These are phyloP conservation scores for Colletotrichum scovillei DNA, from an alignment of 2,329 filamentous ascomycete species.

Conservation along the genomic window DNA sequence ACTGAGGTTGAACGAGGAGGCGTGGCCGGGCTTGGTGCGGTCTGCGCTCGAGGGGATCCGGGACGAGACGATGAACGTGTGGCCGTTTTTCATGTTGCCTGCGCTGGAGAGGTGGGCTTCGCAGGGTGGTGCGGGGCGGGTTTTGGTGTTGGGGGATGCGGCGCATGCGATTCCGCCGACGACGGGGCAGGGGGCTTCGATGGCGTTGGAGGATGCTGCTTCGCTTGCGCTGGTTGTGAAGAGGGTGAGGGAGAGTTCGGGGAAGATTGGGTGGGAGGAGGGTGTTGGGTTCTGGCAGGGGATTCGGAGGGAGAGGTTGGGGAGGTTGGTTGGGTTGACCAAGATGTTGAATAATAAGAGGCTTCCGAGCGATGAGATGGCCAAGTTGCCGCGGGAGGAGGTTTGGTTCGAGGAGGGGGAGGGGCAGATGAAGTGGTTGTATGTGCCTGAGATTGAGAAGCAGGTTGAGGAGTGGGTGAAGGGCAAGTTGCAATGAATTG, in stretches of 20 bases:
- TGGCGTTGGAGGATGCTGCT: constrained; percentile 62
- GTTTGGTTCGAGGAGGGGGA: constrained; percentile 37
- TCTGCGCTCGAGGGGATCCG: constrained; percentile 46
- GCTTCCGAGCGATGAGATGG: constrained; percentile 49
- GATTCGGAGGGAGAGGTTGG: constrained; percentile 58
- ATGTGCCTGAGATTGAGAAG: constrained; percentile 50
- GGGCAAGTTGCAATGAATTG: background rate
- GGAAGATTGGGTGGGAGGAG: constrained; percentile 38
- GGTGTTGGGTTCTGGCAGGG: constrained; percentile 57
- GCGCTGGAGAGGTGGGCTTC: constrained; percentile 58
- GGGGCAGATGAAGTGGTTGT: constrained; percentile 52
- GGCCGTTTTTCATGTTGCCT: constrained; percentile 62
- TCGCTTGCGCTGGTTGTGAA: constrained; percentile 53
- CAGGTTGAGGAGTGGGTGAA: constrained; percentile 44
- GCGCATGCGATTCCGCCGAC: constrained; percentile 61
- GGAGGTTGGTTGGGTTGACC: constrained; percentile 60
- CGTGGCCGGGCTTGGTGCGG: constrained; percentile 50
- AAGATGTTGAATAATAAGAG: constrained; percentile 58
- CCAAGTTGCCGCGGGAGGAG: constrained; percentile 16
- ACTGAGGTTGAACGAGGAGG: constrained; percentile 46
- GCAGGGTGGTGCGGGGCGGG: constrained; percentile 40
- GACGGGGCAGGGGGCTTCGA: constrained; percentile 58
- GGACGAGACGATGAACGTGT: constrained; percentile 52
- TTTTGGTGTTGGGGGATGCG: constrained; percentile 60
- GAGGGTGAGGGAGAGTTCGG: constrained; percentile 36